Evolutionary conservation across 176 grass and related monocot species (phyloP).

Genomic region (Oryza coarctata): DNA sequence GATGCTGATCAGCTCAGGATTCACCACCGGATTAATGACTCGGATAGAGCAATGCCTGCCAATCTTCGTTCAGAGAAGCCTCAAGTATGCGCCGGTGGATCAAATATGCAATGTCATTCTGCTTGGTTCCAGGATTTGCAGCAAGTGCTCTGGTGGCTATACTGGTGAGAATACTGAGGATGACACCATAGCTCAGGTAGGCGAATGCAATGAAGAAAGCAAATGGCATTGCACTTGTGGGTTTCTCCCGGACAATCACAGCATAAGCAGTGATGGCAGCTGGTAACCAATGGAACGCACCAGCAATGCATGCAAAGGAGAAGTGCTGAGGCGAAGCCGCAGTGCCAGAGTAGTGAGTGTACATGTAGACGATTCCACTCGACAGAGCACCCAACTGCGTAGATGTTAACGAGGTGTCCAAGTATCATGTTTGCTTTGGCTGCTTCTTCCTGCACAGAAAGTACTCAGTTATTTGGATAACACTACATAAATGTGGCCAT

Average conservation of each 20-base stretch:
- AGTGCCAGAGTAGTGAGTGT: slow-evolving; percentile 36
- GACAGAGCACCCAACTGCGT: slow-evolving; percentile 56
- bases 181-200: slow-evolving; percentile 55
- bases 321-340: slow-evolving; percentile 46
- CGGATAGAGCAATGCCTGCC: slow-evolving; percentile 69
- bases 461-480: not conserved
- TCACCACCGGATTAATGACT: slow-evolving; percentile 54
- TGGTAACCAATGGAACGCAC: slow-evolving; percentile 69
- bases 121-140: slow-evolving; percentile 6
- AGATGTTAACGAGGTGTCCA: slow-evolving; percentile 60
- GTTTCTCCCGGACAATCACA: slow-evolving; percentile 35
- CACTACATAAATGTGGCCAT: not conserved
- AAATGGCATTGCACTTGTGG: slow-evolving; percentile 35
- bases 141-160: slow-evolving; percentile 32
- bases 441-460: slow-evolving; percentile 41
- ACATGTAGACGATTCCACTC: slow-evolving; percentile 52
- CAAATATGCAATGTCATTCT: slow-evolving; percentile 28
- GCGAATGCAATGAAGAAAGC: slow-evolving; percentile 40
- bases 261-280: slow-evolving; percentile 47
- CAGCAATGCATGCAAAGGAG: slow-evolving; percentile 57
- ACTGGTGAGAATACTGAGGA: slow-evolving; percentile 49
- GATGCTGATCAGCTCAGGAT: slow-evolving; percentile 52
- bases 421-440: slow-evolving; percentile 29
- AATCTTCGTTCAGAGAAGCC: slow-evolving; percentile 67
- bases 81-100: slow-evolving; percentile 51